A percentile compares a stretch with the other conserved stretches of the same genome.
These are phyloP conservation scores for Schizothecium vesticola DNA, from an alignment of 495 filamentous ascomycete species.

Conservation along the genomic window DNA sequence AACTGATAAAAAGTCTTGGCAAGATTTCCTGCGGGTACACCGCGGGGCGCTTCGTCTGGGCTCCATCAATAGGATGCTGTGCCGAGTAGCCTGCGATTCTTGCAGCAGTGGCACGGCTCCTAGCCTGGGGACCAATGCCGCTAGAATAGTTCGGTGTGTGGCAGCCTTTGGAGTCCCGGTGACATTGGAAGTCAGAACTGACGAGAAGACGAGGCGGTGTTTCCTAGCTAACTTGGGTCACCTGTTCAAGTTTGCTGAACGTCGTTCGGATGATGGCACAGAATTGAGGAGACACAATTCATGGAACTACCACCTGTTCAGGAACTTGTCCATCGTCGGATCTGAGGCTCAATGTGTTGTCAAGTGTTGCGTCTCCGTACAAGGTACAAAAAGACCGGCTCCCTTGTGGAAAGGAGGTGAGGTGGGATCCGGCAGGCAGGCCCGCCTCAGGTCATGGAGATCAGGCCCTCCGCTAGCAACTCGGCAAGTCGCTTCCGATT, in stretches of 20 bases:
- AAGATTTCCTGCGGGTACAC: conserved; percentile 1
- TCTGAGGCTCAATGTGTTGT: neutral
- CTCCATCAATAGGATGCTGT: neutral
- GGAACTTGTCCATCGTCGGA: neutral
- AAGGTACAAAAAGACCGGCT: neutral
- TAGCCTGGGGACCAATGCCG: neutral
- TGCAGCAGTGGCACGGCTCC: neutral
- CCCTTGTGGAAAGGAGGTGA: neutral
- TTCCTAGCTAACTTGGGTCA: neutral
- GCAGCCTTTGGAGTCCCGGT: neutral
- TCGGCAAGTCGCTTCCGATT: neutral
- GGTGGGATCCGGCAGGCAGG: neutral
- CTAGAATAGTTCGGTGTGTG: neutral
- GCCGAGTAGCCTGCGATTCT: neutral
- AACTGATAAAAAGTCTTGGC: conserved; percentile 33
- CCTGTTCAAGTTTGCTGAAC: neutral
- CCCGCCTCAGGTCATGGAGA: neutral
- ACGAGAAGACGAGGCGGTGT: neutral
- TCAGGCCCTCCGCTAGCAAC: neutral
- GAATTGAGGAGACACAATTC: neutral
- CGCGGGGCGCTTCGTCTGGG: neutral
- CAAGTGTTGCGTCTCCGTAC: neutral
- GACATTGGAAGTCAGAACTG: neutral
- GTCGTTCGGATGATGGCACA: neutral
- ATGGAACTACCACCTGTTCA: neutral